phyloP scores from a whole-genome alignment of 208 protist species.

The Crithidia sp. region DNA sequence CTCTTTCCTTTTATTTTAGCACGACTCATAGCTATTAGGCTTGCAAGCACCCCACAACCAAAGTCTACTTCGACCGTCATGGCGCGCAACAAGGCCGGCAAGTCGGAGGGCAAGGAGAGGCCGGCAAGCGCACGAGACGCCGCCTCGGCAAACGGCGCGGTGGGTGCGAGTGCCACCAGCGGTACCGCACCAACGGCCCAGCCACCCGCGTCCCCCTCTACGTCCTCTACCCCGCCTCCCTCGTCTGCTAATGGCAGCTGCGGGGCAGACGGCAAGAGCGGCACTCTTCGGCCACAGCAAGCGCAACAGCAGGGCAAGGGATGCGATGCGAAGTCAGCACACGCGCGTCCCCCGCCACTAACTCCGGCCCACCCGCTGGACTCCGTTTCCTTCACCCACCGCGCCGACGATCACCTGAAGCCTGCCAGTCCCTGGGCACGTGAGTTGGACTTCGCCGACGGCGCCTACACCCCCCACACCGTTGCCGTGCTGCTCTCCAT shows the following conservation, averaged over 20 bases:
- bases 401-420: slow-evolving; percentile 29
- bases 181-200: background rate
- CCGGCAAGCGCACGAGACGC: background rate
- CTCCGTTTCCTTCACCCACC: slow-evolving; percentile 27
- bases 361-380: slow-evolving; percentile 19
- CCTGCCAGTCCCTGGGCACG: slow-evolving; percentile 52
- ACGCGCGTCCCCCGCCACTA: background rate
- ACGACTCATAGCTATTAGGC: background rate
- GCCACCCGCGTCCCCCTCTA: background rate
- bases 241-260: too few species aligned
- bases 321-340: background rate
- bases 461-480: slow-evolving; percentile 71
- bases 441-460: slow-evolving; percentile 60
- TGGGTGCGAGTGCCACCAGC: background rate
- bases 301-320: background rate
- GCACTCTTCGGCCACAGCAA: background rate
- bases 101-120: too few species aligned
- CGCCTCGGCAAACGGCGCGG: background rate
- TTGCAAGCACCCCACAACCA: background rate
- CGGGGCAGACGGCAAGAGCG: background rate
- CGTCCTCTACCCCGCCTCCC: too few species aligned
- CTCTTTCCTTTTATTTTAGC: background rate
- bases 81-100: slow-evolving; percentile 1
- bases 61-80: background rate
- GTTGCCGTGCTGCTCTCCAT: slow-evolving; percentile 57